Percentiles rank a stretch among this genome's conserved stretches.
phyloP scores from a whole-genome alignment of 1,284 basidiomycete species.

The Cutaneotrichosporon sp. region DNA sequence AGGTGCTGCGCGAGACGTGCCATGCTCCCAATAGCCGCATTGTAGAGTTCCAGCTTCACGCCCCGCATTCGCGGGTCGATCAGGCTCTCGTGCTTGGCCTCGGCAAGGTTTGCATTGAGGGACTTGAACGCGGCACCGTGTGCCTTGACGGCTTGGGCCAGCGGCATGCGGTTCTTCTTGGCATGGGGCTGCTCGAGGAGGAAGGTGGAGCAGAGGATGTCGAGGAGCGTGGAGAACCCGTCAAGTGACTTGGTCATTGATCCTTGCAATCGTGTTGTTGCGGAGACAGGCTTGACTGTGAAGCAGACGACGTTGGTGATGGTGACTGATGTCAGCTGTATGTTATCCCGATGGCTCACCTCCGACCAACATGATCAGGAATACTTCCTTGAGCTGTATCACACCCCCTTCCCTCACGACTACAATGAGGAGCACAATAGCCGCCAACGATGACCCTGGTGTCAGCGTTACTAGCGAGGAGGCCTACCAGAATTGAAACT shows the following conservation, averaged over 20 bases:
- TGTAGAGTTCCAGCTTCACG: slow-evolving; percentile 64
- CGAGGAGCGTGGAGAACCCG: slow-evolving; percentile 80
- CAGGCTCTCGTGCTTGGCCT: slow-evolving; percentile 80
- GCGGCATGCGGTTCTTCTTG: slow-evolving; percentile 55
- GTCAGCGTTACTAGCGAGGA: neutral
- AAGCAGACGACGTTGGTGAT: slow-evolving; percentile 84
- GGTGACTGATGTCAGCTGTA: slow-evolving; percentile 48
- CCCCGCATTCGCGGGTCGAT: slow-evolving; percentile 55
- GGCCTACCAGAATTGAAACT: slow-evolving; percentile 79
- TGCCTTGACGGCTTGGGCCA: slow-evolving; percentile 70
- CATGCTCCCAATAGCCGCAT: slow-evolving; percentile 76
- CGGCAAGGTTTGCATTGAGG: slow-evolving; percentile 74
- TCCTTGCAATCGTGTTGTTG: slow-evolving; percentile 72
- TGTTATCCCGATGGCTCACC: slow-evolving; percentile 29
- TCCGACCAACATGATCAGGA: slow-evolving; percentile 75
- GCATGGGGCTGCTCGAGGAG: slow-evolving; percentile 62
- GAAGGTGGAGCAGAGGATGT: slow-evolving; percentile 77
- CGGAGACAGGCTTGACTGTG: slow-evolving; percentile 76
- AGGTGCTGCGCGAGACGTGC: slow-evolving; percentile 87
- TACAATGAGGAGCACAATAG: slow-evolving; percentile 80
- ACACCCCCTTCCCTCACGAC: slow-evolving; percentile 87
- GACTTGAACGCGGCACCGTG: slow-evolving; percentile 85
- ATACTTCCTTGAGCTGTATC: slow-evolving; percentile 68
- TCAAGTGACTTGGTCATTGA: slow-evolving; percentile 80
- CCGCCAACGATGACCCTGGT: slow-evolving; percentile 82